These are phyloP conservation scores for Leishmania tropica DNA, from an alignment of 208 protist genomes.

Conservation along the genomic window DNA sequence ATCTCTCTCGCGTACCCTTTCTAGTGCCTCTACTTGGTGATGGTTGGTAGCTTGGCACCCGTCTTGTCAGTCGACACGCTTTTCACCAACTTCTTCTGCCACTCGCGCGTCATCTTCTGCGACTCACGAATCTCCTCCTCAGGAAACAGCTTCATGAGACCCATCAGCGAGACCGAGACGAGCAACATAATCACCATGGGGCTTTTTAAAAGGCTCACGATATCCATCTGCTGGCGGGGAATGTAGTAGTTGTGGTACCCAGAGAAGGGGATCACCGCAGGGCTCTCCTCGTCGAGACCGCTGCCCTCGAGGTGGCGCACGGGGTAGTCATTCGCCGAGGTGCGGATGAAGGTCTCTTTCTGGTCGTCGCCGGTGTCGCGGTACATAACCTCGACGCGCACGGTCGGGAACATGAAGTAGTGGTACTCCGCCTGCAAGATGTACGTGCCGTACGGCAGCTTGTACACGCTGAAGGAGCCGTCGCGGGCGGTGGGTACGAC, in stretches of 20 bases:
- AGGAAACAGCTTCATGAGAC: constrained; percentile 77
- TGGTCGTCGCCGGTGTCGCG: constrained; percentile 28
- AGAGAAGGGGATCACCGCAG: constrained; percentile 59
- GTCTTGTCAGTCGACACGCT: constrained; percentile 31
- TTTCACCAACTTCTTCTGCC: constrained; percentile 56
- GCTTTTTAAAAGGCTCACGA: constrained; percentile 68
- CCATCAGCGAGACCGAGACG: constrained; percentile 57
- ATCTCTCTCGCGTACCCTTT: neutral
- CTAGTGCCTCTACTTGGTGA: neutral
- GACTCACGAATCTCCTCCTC: constrained; percentile 82
- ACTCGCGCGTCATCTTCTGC: constrained; percentile 61
- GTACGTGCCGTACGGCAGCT: constrained; percentile 82
- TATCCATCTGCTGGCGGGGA: constrained; percentile 73
- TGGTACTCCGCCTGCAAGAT: constrained; percentile 80
- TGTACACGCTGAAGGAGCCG: constrained; percentile 74
- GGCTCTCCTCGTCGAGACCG: constrained; percentile 68
- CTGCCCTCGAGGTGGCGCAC: constrained; percentile 65
- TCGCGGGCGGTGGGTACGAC: constrained; percentile 63
- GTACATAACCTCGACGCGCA: constrained; percentile 76
- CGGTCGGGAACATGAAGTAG: constrained; percentile 78
- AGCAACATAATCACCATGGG: constrained; percentile 88
- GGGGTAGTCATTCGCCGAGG: constrained; percentile 67
- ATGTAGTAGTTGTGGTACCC: constrained; percentile 71
- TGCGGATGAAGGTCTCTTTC: constrained; percentile 52
- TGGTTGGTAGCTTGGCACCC: neutral